phyloP scores from a whole-genome alignment of 371 early-diverging fungal species.

The Chytridiales sp. region DNA sequence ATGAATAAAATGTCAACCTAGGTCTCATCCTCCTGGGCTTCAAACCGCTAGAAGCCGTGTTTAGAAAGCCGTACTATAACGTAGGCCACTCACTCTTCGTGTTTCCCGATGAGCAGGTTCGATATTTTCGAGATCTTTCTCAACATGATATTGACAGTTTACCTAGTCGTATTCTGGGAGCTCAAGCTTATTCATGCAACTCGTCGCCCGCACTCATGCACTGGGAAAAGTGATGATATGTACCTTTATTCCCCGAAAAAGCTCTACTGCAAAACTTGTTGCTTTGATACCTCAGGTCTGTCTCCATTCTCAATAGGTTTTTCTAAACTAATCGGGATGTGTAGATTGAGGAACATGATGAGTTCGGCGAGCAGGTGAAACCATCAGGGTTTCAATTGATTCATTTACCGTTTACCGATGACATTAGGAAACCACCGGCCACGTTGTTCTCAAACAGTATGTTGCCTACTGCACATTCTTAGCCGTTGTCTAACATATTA shows the following conservation, averaged over 20 bases:
- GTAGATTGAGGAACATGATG: conserved; percentile 22
- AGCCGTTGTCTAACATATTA: conserved; percentile 14
- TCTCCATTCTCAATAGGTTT: conserved; percentile 33
- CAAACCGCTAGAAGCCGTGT: conserved; percentile 35
- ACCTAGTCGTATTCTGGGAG: conserved; percentile 60
- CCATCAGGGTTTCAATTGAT: conserved; percentile 65
- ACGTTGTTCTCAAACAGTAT: conserved; percentile 3
- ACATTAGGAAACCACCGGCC: conserved; percentile 54
- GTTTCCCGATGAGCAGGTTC: conserved; percentile 71
- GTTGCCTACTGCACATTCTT: conserved; percentile 34
- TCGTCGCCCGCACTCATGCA: conserved; percentile 55
- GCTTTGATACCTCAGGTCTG: conserved; percentile 69
- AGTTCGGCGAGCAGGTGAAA: conserved; percentile 15
- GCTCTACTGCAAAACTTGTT: conserved; percentile 55
- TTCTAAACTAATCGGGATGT: background rate
- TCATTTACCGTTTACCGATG: conserved; percentile 69
- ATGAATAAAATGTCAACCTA: conserved; percentile 17
- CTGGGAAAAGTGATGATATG: conserved; percentile 62
- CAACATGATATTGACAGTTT: background rate
- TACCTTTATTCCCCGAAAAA: conserved; percentile 54
- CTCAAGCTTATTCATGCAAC: conserved; percentile 61
- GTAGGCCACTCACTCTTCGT: conserved; percentile 65
- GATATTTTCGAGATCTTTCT: background rate
- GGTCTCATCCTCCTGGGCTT: conserved; percentile 70
- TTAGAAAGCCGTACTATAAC: conserved; percentile 50